phyloP scores from a whole-genome alignment of 495 filamentous ascomycete species.

The Aspergillus nanangensis region DNA sequence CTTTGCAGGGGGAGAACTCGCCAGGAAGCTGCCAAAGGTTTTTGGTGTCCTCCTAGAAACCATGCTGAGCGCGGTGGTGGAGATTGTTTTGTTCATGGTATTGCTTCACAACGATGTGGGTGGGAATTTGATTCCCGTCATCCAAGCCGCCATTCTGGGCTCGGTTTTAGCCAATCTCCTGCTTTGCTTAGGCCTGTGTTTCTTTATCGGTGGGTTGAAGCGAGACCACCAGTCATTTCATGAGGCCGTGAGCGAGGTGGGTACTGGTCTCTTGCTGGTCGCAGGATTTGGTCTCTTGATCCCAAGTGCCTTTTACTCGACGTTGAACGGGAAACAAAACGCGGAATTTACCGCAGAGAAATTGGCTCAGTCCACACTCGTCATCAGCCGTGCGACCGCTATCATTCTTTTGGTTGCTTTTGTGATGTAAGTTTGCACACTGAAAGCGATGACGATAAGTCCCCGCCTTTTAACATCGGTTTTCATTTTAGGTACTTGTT shows the following conservation, averaged over 20 bases:
- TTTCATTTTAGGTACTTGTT: constrained; percentile 59
- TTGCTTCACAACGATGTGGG: constrained; percentile 41
- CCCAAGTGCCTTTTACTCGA: constrained; percentile 70
- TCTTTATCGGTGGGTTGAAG: constrained; percentile 69
- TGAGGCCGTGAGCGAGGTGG: constrained; percentile 74
- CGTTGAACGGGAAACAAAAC: constrained; percentile 43
- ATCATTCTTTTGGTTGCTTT: constrained; percentile 79
- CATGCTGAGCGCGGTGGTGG: constrained; percentile 71
- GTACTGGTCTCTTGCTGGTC: constrained; percentile 73
- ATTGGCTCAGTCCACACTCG: constrained; percentile 48
- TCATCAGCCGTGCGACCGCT: constrained; percentile 71
- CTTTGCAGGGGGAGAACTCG: constrained; percentile 78
- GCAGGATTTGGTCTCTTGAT: constrained; percentile 80
- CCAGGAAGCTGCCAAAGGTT: constrained; percentile 74
- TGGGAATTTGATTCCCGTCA: constrained; percentile 59
- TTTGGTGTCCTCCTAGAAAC: constrained; percentile 74
- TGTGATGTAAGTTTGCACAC: constrained; percentile 41
- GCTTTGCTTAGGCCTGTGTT: constrained; percentile 71
- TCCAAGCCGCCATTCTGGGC: constrained; percentile 78
- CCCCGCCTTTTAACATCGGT: too few relatives aligned
- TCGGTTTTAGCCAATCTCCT: constrained; percentile 76
- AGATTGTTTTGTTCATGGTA: constrained; percentile 80
- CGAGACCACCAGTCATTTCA: constrained; percentile 65
- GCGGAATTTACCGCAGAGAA: constrained; percentile 24
- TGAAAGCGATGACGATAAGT: too few relatives aligned